Percentiles rank a stretch among this genome's conserved stretches.
phyloP scores from a whole-genome alignment of 2,329 filamentous ascomycete species.

The Aphanocladium album region DNA sequence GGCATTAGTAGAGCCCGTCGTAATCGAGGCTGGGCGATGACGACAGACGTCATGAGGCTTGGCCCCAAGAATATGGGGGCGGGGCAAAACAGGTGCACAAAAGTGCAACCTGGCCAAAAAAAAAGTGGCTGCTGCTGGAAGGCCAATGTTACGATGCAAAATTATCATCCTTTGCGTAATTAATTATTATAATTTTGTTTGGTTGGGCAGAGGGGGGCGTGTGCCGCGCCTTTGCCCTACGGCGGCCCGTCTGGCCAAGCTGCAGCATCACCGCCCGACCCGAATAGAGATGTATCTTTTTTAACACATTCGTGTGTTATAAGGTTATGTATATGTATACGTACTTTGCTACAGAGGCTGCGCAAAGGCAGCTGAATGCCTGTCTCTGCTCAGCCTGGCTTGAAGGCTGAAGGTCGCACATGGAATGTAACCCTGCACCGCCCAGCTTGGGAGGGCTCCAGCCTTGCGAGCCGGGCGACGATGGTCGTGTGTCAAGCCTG shows the following conservation, averaged over 20 bases:
- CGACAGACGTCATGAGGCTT: slow-evolving; percentile 12
- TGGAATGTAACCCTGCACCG: slow-evolving; percentile 2
- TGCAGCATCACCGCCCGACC: not conserved
- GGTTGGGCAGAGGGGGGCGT: not conserved
- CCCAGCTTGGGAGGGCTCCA: not conserved
- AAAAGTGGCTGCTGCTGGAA: not conserved
- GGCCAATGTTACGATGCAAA: not conserved
- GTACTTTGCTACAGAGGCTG: not conserved
- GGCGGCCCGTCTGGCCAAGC: not conserved
- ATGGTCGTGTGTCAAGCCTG: not conserved
- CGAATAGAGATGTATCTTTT: not conserved
- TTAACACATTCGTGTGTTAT: not conserved
- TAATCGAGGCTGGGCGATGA: slow-evolving; percentile 11
- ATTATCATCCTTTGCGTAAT: not conserved
- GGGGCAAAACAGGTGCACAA: not conserved
- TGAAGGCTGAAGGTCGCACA: not conserved
- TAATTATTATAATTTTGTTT: not conserved
- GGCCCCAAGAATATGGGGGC: not conserved
- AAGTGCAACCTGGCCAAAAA: not conserved
- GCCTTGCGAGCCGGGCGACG: not conserved
- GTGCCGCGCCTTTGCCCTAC: not conserved
- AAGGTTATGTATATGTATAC: not conserved
- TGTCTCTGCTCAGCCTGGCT: slow-evolving; percentile 10
- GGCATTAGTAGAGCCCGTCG: not conserved
- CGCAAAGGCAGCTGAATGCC: slow-evolving; percentile 8